Conservation (phyloP, 163 green algal species). For the Chloromonas sp. region DNA sequence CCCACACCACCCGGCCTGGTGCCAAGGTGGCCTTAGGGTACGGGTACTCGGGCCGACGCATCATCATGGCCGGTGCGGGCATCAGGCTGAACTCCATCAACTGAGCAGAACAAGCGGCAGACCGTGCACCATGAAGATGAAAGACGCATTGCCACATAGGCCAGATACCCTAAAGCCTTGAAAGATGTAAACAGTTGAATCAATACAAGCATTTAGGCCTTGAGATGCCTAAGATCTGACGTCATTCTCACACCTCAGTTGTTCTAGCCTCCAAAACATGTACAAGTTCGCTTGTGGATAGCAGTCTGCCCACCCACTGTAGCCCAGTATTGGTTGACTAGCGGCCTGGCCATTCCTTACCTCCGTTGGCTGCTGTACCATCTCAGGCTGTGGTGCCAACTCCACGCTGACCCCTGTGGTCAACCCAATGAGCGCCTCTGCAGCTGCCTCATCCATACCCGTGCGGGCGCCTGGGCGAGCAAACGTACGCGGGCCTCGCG, state of each 20-base stretch:
- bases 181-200: too few relatives aligned
- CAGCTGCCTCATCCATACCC: conserved; percentile 57
- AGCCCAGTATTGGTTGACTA: too few relatives aligned
- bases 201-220: too few relatives aligned
- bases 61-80: background rate
- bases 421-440: conserved; percentile 73
- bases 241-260: too few relatives aligned
- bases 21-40: conserved; percentile 42
- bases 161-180: background rate
- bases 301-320: too few relatives aligned
- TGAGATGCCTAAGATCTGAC: too few relatives aligned
- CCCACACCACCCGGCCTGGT: conserved; percentile 79
- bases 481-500: too few relatives aligned
- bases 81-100: background rate
- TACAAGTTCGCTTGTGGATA: too few relatives aligned
- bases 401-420: background rate
- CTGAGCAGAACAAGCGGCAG: background rate
- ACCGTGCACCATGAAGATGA: background rate
- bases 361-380: too few relatives aligned
- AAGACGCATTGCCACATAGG: background rate
- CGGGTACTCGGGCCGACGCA: conserved; percentile 12
- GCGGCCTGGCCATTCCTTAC: too few relatives aligned
- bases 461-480: background rate
- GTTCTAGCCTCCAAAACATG: too few relatives aligned
- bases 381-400: too few relatives aligned